Conservation (phyloP, 257 asterid species). For the Salvia rosmarinus region DNA sequence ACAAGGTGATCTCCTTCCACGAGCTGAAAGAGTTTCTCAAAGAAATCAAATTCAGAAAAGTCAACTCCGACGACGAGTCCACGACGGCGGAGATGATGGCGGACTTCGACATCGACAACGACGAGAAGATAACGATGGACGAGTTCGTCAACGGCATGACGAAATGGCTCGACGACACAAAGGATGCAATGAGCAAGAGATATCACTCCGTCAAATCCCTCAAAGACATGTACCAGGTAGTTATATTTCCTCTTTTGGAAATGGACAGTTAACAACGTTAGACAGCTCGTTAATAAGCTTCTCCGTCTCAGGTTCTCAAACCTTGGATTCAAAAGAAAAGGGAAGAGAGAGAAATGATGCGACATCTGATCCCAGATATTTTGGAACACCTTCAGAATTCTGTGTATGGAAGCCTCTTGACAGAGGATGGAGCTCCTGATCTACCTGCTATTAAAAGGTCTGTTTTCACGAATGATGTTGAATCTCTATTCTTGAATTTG, state of each 20-base stretch:
- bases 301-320: no score
- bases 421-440: constrained; percentile 55
- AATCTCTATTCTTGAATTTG: no score
- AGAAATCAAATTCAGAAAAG: constrained; percentile 42
- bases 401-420: constrained; percentile 45
- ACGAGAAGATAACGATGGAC: constrained; percentile 51
- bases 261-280: no score
- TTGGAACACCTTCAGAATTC: constrained; percentile 41
- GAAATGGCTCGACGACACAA: constrained; percentile 64
- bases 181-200: constrained; percentile 52
- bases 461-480: no score
- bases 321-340: constrained; percentile 66
- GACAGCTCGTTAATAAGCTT: no score
- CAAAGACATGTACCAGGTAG: constrained; percentile 52
- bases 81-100: constrained; percentile 44
- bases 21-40: constrained; percentile 53
- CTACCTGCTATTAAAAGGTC: constrained; percentile 53
- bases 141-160: constrained; percentile 59
- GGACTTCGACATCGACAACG: constrained; percentile 50
- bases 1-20: constrained; percentile 43
- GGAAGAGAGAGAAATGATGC: constrained; percentile 61
- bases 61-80: constrained; percentile 38
- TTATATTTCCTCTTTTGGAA: no score
- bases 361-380: constrained; percentile 47
- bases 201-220: constrained; percentile 52